Evolutionary conservation across 768 basidiomycete species (phyloP).

Genomic region (Boletus bicolor): DNA sequence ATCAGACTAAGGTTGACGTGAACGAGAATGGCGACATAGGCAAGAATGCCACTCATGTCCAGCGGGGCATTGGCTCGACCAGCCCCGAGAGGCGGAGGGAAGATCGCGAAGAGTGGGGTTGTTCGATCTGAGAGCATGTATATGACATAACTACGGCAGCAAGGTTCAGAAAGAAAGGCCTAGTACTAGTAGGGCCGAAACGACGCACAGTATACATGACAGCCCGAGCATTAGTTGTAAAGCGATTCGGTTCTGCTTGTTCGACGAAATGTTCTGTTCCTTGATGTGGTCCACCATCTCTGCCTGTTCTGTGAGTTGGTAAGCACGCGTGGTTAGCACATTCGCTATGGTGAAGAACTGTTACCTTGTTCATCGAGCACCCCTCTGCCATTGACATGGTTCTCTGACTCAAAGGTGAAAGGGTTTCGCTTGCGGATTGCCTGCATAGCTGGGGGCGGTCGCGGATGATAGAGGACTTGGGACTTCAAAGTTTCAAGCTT

Average conservation of each 20-base stretch:
- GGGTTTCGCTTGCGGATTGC: conserved; percentile 44
- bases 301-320: conserved; percentile 51
- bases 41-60: conserved; percentile 44
- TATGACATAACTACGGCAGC: conserved; percentile 42
- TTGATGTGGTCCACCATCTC: conserved; percentile 50
- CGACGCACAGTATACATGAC: conserved; percentile 46
- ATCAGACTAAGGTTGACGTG: conserved; percentile 49
- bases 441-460: conserved; percentile 19
- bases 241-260: conserved; percentile 38
- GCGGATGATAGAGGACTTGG: background rate
- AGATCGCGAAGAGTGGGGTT: conserved; percentile 48
- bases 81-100: conserved; percentile 30
- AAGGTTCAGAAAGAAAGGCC: conserved; percentile 6
- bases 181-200: background rate
- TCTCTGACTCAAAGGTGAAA: conserved; percentile 38
- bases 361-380: conserved; percentile 56
- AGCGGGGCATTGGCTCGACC: conserved; percentile 31
- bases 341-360: background rate
- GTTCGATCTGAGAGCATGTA: conserved; percentile 42
- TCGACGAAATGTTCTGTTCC: conserved; percentile 41
- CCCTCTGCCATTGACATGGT: conserved; percentile 26
- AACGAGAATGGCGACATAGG: conserved; percentile 47
- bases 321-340: background rate
- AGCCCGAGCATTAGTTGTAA: conserved; percentile 42
- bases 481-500: background rate